Conservation (phyloP, 768 basidiomycete genomes). For the Boletales sp. region DNA sequence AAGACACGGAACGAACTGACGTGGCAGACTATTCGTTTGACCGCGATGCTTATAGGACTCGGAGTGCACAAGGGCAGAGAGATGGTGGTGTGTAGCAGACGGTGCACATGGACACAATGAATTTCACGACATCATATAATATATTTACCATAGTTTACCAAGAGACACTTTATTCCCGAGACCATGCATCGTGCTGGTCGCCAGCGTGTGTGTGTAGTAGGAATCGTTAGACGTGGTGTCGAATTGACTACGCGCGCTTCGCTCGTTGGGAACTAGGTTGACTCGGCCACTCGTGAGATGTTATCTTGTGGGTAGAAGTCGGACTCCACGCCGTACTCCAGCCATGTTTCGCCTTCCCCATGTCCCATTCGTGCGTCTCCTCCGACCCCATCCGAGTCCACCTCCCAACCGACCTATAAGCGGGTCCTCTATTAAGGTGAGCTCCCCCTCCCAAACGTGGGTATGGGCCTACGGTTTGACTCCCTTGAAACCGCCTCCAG, state of each 20-base stretch:
- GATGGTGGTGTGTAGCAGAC: too few relatives aligned
- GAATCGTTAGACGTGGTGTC: too few relatives aligned
- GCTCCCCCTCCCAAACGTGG: neutral
- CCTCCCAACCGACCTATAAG: constrained; percentile 7
- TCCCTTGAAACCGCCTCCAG: constrained; percentile 29
- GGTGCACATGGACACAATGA: too few relatives aligned
- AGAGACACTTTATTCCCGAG: too few relatives aligned
- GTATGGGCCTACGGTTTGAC: neutral
- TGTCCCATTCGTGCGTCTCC: constrained; percentile 1
- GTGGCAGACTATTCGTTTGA: neutral
- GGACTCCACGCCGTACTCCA: neutral
- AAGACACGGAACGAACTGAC: neutral
- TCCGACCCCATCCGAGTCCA: neutral
- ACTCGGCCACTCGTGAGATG: too few relatives aligned
- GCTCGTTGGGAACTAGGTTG: too few relatives aligned
- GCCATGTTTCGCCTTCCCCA: constrained; percentile 8
- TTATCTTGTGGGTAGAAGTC: too few relatives aligned
- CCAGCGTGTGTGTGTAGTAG: too few relatives aligned
- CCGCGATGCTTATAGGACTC: neutral
- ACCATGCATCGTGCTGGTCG: too few relatives aligned
- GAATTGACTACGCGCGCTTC: too few relatives aligned
- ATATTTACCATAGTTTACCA: too few relatives aligned
- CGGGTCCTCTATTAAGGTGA: constrained; percentile 27
- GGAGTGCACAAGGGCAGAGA: neutral
- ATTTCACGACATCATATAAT: too few relatives aligned